Conservation (phyloP, 2,329 filamentous ascomycete species). For the Trichoderma sp. region DNA sequence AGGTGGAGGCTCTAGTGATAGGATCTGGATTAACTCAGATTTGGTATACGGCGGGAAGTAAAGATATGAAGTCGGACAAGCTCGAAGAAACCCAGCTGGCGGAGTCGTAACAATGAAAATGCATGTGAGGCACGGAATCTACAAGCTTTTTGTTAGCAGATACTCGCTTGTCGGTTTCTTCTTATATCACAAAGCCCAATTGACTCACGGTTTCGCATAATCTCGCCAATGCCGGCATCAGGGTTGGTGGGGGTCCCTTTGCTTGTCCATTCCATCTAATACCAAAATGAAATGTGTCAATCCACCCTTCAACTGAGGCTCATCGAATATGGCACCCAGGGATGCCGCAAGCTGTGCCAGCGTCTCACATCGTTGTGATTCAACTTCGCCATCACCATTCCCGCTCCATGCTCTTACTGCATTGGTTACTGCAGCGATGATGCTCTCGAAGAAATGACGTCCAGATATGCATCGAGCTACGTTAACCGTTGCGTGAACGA, state of each 20-base stretch:
- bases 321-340: conserved; percentile 63
- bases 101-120: conserved; percentile 77
- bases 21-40: conserved; percentile 73
- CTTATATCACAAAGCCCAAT: not conserved
- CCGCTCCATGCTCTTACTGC: conserved; percentile 42
- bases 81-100: conserved; percentile 67
- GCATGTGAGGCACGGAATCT: conserved; percentile 78
- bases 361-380: conserved; percentile 70
- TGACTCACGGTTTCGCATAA: conserved; percentile 73
- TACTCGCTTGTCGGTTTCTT: not conserved
- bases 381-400: not conserved
- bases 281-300: conserved; percentile 73
- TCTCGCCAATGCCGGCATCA: conserved; percentile 78
- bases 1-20: conserved; percentile 55
- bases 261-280: conserved; percentile 82
- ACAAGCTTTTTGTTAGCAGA: not conserved
- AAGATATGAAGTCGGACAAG: conserved; percentile 71
- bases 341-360: conserved; percentile 75
- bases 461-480: conserved; percentile 76
- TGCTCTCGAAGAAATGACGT: conserved; percentile 75
- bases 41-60: conserved; percentile 85
- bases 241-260: conserved; percentile 75
- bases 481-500: conserved; percentile 64
- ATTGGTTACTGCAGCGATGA: conserved; percentile 59
- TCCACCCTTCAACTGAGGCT: conserved; percentile 37